A percentile compares a stretch with the other conserved stretches of the same genome.
These are phyloP conservation scores for Cyberlindnera euphorbiae DNA, from an alignment of 805 yeast genomes.

Conservation along the genomic window DNA sequence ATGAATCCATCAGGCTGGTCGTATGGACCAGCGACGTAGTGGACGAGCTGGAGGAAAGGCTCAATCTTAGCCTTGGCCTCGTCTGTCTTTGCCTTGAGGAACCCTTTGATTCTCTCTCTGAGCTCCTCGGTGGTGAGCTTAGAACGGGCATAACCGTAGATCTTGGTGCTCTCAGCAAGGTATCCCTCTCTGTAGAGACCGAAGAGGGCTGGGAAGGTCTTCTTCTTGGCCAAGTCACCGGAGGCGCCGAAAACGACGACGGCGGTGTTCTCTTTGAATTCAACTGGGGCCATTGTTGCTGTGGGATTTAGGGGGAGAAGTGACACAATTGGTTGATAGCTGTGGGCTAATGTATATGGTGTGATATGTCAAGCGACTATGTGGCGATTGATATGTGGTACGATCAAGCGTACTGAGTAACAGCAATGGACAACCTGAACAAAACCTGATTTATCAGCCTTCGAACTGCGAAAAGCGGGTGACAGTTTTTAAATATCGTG, in stretches of 20 bases:
- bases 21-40: conserved; percentile 76
- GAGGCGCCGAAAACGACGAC: conserved; percentile 91
- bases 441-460: too few species aligned
- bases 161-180: conserved; percentile 62
- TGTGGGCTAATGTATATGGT: too few species aligned
- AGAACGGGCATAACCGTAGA: conserved; percentile 92
- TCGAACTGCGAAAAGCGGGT: conserved; percentile 2
- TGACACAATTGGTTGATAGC: too few species aligned
- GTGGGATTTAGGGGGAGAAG: not conserved
- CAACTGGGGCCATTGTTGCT: conserved; percentile 12
- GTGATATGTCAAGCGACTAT: too few species aligned
- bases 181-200: conserved; percentile 75
- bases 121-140: conserved; percentile 63
- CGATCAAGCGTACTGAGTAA: too few species aligned
- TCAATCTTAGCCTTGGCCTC: conserved; percentile 40
- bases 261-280: conserved; percentile 60
- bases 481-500: conserved; percentile 1
- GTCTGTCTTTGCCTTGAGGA: conserved; percentile 52
- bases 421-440: too few species aligned
- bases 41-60: conserved; percentile 59
- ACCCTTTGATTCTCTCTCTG: conserved; percentile 57
- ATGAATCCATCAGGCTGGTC: conserved; percentile 74
- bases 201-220: conserved; percentile 84
- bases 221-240: conserved; percentile 93
- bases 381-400: too few species aligned